These are phyloP conservation scores for Aureobasidium musti DNA, from an alignment of 2,329 filamentous ascomycete genomes.

Conservation along the genomic window DNA sequence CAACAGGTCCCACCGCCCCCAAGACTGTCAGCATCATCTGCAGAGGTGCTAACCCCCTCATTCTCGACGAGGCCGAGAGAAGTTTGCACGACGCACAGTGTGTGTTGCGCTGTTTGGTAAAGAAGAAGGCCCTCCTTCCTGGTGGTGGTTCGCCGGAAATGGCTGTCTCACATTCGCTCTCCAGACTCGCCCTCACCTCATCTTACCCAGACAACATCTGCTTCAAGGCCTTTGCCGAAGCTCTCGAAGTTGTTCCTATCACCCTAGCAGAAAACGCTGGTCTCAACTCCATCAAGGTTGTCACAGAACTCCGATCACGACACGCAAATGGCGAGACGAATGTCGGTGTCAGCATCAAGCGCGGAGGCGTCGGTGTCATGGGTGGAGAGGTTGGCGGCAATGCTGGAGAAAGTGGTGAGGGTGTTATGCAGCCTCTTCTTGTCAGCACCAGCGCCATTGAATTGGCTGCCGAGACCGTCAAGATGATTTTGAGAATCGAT, in stretches of 20 bases:
- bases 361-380: slow-evolving; percentile 93
- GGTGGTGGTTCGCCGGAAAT: slow-evolving; percentile 96
- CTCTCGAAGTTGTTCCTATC: slow-evolving; percentile 94
- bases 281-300: slow-evolving; percentile 97
- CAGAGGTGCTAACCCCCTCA: slow-evolving; percentile 89
- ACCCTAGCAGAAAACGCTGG: slow-evolving; percentile 97
- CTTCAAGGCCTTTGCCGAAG: slow-evolving; percentile 98
- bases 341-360: slow-evolving; percentile 97
- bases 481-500: slow-evolving; percentile 79
- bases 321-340: slow-evolving; percentile 95
- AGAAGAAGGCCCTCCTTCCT: slow-evolving; percentile 99
- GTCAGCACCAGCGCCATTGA: slow-evolving; percentile 98
- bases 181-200: slow-evolving; percentile 77
- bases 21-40: slow-evolving; percentile 93
- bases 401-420: slow-evolving; percentile 39
- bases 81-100: slow-evolving; percentile 96
- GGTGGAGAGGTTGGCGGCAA: slow-evolving; percentile 57
- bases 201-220: slow-evolving; percentile 94
- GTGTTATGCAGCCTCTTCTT: slow-evolving; percentile 90
- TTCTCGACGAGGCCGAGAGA: slow-evolving; percentile 95
- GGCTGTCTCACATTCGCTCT: slow-evolving; percentile 85
- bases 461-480: slow-evolving; percentile 95
- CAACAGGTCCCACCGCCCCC: slow-evolving; percentile 58
- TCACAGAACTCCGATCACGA: slow-evolving; percentile 90
- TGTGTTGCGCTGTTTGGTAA: slow-evolving; percentile 94